Base-by-base conservation (phyloP, 2,329 filamentous ascomycete genomes). In the Massarina eburnea region DNA sequence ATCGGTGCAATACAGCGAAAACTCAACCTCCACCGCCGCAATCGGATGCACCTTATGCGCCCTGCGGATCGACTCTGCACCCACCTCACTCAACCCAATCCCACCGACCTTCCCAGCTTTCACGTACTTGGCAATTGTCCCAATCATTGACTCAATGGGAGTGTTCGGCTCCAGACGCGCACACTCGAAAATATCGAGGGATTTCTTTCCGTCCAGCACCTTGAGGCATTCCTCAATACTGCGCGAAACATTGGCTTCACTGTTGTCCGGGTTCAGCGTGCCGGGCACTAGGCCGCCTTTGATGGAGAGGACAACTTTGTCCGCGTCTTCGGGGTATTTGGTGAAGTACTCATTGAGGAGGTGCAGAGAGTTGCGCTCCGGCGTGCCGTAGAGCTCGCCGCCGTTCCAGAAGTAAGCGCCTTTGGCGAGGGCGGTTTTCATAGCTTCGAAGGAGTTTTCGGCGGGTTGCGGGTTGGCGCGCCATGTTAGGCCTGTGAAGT, bases 1-100 rank as follows among this genome's bases (percentile, higher is more conserved):
- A 20, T 82, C 76, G 2, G 78, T 80, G 5, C 71, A 71, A 72
- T 76, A 85, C 2, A 84, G 70, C 14, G 76, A 80, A 45, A 84
- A 72, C 59, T 85, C 82, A 19, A 83, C 77, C 57, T 86, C 83
- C 7, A 85, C 81, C 1, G 77, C 76, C 1, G 74, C 73, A 39
- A 85, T 78, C 15, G 79, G 80, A 51, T 78, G 75, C 33, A 82
- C 73, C 41, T 76, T 75, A 37, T 75, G 71, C 20, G 75, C 78
- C 45, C 73, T 72, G 36, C 75, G 63, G 45, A 79, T 77, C 1
- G 71, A 72, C 20, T 72, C 58, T 17, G 72, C 73, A n/a, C 62
- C 65, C 41, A 74, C 74, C 52, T 78, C 76, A 12, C 68, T 72
- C 54, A 78, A 51, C 26, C 67, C 66, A 46, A 78, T 73, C 2